Evolutionary conservation across 2,329 filamentous ascomycete genomes (phyloP).

Genomic region (Zymoseptoria ardabiliae): DNA sequence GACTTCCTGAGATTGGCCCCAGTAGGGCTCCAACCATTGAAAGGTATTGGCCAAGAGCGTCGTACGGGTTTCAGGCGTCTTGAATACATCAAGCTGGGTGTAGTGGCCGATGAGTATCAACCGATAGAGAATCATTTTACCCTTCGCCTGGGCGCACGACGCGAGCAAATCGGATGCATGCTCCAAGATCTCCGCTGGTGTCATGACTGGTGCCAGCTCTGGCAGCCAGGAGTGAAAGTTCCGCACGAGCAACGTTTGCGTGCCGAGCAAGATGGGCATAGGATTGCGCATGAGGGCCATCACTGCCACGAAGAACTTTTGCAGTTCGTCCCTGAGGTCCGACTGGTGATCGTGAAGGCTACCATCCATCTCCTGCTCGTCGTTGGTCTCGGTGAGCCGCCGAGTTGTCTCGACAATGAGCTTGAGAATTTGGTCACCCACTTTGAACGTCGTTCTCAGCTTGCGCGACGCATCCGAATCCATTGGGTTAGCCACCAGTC

Average conservation of each 20-base stretch:
- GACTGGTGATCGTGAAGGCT: slow-evolving; percentile 66
- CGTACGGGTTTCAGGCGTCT: slow-evolving; percentile 65
- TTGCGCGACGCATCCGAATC: slow-evolving; percentile 78
- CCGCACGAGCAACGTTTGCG: slow-evolving; percentile 89
- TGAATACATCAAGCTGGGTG: slow-evolving; percentile 72
- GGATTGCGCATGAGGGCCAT: slow-evolving; percentile 84
- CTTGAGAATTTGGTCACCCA: slow-evolving; percentile 84
- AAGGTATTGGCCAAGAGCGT: slow-evolving; percentile 57
- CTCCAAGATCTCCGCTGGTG: slow-evolving; percentile 77
- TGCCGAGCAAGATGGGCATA: slow-evolving; percentile 80
- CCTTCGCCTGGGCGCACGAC: slow-evolving; percentile 77
- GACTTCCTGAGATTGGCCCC: slow-evolving; percentile 64
- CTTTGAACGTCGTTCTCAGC: slow-evolving; percentile 86
- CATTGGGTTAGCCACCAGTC: slow-evolving; percentile 72
- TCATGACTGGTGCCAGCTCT: slow-evolving; percentile 70
- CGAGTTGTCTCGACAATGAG: slow-evolving; percentile 86
- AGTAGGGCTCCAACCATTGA: slow-evolving; percentile 87
- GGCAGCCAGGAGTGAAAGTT: slow-evolving; percentile 98
- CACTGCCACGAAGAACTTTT: slow-evolving; percentile 80
- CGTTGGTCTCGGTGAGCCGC: slow-evolving; percentile 43
- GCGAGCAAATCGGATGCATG: slow-evolving; percentile 92
- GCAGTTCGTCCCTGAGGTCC: slow-evolving; percentile 75
- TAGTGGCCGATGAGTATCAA: slow-evolving; percentile 90
- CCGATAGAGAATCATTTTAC: slow-evolving; percentile 87
- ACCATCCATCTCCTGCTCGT: slow-evolving; percentile 58